phyloP scores from a whole-genome alignment of 257 asterid species.

The Schizonepeta tenuifolia region DNA sequence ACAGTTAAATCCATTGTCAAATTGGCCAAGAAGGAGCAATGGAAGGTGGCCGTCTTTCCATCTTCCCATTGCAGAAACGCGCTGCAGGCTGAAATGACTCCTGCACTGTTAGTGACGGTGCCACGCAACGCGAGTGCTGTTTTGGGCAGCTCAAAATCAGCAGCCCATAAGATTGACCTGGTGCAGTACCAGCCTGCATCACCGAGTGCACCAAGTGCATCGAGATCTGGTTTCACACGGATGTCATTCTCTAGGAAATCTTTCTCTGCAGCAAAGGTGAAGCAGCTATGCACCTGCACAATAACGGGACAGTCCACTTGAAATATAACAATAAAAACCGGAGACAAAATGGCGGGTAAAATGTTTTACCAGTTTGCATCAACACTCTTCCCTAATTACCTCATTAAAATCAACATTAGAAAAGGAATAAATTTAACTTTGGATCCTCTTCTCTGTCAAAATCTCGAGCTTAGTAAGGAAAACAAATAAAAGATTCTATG shows the following conservation, averaged over 20 bases:
- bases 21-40: conserved; percentile 70
- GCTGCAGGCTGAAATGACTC: conserved; percentile 64
- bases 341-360: neutral
- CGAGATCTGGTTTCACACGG: conserved; percentile 75
- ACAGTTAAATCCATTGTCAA: conserved; percentile 62
- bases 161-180: conserved; percentile 74
- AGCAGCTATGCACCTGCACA: conserved; percentile 56
- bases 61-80: conserved; percentile 75
- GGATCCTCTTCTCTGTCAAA: neutral
- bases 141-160: conserved; percentile 60
- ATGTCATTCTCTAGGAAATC: conserved; percentile 62
- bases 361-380: neutral
- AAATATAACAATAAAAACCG: neutral
- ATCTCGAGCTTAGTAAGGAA: neutral
- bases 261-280: conserved; percentile 41
- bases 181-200: conserved; percentile 81
- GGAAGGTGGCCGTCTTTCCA: conserved; percentile 64
- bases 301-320: neutral
- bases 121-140: conserved; percentile 54
- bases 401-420: neutral
- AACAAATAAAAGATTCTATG: neutral
- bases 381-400: neutral
- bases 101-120: conserved; percentile 53
- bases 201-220: conserved; percentile 78
- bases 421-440: neutral